Base-by-base conservation (phyloP, 305 asterid genomes). In the Rubia tinctorum region DNA sequence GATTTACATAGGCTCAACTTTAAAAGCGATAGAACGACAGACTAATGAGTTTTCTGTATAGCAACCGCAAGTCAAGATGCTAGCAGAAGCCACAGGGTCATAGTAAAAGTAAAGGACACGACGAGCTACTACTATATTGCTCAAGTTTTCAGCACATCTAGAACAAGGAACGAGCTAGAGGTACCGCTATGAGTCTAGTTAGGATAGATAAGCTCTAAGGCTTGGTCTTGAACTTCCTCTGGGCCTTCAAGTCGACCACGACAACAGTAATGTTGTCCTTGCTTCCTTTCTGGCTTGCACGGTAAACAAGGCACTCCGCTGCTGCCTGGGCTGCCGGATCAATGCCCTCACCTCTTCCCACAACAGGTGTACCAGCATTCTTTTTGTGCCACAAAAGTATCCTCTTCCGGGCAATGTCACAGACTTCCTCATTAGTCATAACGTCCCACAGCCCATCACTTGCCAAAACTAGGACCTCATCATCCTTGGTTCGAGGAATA, bases 371-470 rank as follows among this genome's bases (percentile, higher is more conserved):
- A 11, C 9, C 74, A 3, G 89, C 86, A 0, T 90, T 84, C 79
- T 87, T 88, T 53, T 89, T 92, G 73, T 95, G 96, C 99, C 98
- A 95, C 18, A 83, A 44, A 1, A 86, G 91, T 73, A 95, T 92
- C 68, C 90, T 68, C 69, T 79, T 92, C 39, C 98, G 91, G 72
- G 97, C 96, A 44, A 89, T 77, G 15, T 90, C 96, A 75, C 99
- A 95, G 13, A 76, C 99, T 68, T 95, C 99, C 76, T 91, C 97
- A 13, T 95, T 95, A 4, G 89, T 78, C 97, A 95, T 87, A 1
- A 95, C 99, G 68, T 95, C 99, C 99, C 99, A 95, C 51, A 95
- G 82, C 43, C 99, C 99, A 66, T 95, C 99, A 69, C 98, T 95
- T 6, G 99, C 99, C 2, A 95, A 84, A 72, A 95, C 82, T 43